A percentile compares a stretch with the other conserved stretches of the same genome.
These are phyloP conservation scores for Diaporthe sp. DNA, from an alignment of 2,329 filamentous ascomycete genomes.

Conservation along the genomic window DNA sequence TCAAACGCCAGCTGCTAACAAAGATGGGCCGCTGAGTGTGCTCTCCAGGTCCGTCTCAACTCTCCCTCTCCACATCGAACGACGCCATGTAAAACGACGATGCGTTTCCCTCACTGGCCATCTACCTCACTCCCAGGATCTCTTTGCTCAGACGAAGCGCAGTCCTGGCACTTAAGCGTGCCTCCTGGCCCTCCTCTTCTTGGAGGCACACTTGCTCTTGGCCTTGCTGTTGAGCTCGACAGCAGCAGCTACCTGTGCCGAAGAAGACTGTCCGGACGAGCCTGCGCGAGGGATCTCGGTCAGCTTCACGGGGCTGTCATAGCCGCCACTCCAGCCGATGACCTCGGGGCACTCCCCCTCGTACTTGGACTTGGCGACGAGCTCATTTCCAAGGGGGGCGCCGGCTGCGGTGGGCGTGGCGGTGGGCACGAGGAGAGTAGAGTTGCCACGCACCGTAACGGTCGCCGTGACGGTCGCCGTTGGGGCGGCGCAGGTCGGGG, in stretches of 20 bases:
- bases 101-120: too few species aligned
- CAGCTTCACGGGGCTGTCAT: slow-evolving; percentile 40
- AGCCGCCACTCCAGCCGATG: slow-evolving; percentile 40
- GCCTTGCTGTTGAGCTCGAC: not conserved
- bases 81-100: not conserved
- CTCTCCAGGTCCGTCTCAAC: slow-evolving; percentile 28
- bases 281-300: slow-evolving; percentile 38
- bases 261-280: slow-evolving; percentile 24
- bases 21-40: slow-evolving; percentile 7
- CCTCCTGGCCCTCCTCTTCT: slow-evolving; percentile 37
- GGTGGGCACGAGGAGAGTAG: slow-evolving; percentile 31
- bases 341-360: slow-evolving; percentile 37
- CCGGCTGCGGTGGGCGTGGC: slow-evolving; percentile 17
- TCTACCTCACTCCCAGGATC: too few species aligned
- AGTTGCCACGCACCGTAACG: slow-evolving; percentile 42
- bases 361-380: slow-evolving; percentile 20
- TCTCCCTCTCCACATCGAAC: not conserved
- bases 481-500: slow-evolving; percentile 43
- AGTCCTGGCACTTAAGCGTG: slow-evolving; percentile 28
- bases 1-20: slow-evolving; percentile 16
- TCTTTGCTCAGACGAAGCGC: too few species aligned
- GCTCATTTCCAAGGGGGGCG: slow-evolving; percentile 1
- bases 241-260: slow-evolving; percentile 3
- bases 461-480: slow-evolving; percentile 46
- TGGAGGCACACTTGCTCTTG: slow-evolving; percentile 33